These are phyloP conservation scores for Aspergillus leporis DNA, from an alignment of 495 filamentous ascomycete genomes.

Conservation along the genomic window DNA sequence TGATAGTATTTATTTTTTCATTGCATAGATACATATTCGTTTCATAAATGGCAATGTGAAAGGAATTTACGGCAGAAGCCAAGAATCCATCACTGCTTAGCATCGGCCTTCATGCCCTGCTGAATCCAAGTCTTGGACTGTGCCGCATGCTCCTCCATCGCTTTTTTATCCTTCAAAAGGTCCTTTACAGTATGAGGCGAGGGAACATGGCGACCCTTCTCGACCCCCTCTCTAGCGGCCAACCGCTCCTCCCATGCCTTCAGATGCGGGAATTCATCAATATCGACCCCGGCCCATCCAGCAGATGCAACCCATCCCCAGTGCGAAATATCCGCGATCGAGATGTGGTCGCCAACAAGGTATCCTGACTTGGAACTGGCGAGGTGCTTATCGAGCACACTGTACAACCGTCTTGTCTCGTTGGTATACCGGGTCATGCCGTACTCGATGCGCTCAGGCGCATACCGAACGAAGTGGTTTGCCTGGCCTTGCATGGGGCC, in stretches of 20 bases:
- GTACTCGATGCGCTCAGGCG: constrained; percentile 84
- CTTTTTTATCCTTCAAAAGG: constrained; percentile 53
- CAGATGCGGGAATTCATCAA: constrained; percentile 75
- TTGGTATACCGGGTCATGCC: constrained; percentile 79
- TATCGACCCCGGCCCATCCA: constrained; percentile 72
- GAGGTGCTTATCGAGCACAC: constrained; percentile 75
- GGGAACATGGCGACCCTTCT: constrained; percentile 81
- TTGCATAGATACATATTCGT: neutral
- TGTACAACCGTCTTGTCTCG: constrained; percentile 79
- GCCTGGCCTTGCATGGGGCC: constrained; percentile 94
- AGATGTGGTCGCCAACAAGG: constrained; percentile 75
- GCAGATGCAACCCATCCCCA: constrained; percentile 71
- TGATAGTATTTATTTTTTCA: neutral
- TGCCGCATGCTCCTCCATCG: constrained; percentile 54
- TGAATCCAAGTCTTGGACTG: constrained; percentile 59
- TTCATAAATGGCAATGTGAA: too few relatives aligned
- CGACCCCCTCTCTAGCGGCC: constrained; percentile 62
- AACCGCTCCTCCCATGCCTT: constrained; percentile 75
- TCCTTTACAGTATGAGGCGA: constrained; percentile 63
- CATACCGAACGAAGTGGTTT: constrained; percentile 87
- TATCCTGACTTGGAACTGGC: constrained; percentile 62
- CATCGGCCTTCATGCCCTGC: constrained; percentile 62
- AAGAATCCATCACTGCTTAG: constrained; percentile 31
- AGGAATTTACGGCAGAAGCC: neutral
- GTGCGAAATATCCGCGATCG: constrained; percentile 81